Evolutionary conservation across 371 early-diverging fungal genomes (phyloP), one percentile per base, ranked within the genome.

Genomic region (Rhizopus microsporus): DNA sequence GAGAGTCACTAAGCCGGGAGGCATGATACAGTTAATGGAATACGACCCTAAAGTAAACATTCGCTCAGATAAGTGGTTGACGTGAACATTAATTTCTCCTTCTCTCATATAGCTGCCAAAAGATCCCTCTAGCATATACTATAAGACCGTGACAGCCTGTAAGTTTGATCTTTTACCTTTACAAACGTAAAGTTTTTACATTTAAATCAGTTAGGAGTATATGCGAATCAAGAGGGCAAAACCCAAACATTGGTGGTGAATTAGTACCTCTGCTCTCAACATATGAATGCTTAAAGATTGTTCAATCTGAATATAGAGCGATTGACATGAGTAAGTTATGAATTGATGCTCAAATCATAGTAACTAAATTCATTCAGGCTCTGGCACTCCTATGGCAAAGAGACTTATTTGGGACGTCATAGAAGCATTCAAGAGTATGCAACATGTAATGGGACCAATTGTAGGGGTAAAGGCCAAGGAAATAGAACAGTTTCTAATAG

Each of bases 371-470:
- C 23, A 23, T 23, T 0, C 23, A 67, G 62, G 51, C 34, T 54
- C 54, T 0, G 40, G 62, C 9, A 62, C 62, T 4, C 33, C 33
- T 39, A 54, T 52, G 12, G 50, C 67, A 10, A 57, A 54, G 33
- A 67, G 62, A 38, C 62, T 67, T 17, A 6, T 67, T 15, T 67
- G 67, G 67, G 57, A 62, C 33, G 61, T 62, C 58, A 51, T 55
- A 47, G 56, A 61, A 7, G 59, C 43, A 9, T 7, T 58, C 15
- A 67, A 55, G 33, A 59, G 59, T 13, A 54, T 54, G 47, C 30
- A 58, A 35, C 56, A 62, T 42, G 49, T 57, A 1, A 7, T 67
- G 3, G 59, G 59, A 0, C 67, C 67, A 9, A 54, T 38, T 3
- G 35, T 67, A 1, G 67, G 62, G 1, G 9, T 60, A 12, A 10